These are phyloP conservation scores for Kodamaea sagamina DNA, from an alignment of 805 yeast species.

Conservation along the genomic window DNA sequence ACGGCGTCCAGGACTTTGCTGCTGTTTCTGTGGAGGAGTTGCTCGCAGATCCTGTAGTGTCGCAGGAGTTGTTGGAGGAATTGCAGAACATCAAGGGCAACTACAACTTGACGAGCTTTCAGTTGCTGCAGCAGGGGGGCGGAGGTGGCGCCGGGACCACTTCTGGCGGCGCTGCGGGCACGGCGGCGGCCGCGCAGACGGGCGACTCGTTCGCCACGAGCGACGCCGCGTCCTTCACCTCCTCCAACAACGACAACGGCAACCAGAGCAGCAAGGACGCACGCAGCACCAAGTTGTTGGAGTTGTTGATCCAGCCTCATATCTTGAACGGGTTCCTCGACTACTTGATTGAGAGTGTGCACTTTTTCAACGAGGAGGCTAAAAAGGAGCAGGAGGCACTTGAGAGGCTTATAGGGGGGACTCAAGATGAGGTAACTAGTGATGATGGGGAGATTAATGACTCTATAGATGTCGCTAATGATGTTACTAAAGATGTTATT, in stretches of 20 bases:
- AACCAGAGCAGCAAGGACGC: constrained; percentile 33
- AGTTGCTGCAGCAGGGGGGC: constrained; percentile 29
- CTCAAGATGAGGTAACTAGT: too few species aligned
- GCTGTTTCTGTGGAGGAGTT: constrained; percentile 36
- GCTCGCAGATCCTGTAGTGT: constrained; percentile 33
- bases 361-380: constrained; percentile 38
- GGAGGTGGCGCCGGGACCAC: constrained; percentile 15
- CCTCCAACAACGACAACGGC: constrained; percentile 32
- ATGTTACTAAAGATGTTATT: too few species aligned
- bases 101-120: constrained; percentile 29
- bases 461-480: too few species aligned
- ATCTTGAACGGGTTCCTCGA: constrained; percentile 68
- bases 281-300: constrained; percentile 59
- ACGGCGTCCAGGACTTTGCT: constrained; percentile 35
- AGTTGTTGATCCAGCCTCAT: constrained; percentile 77
- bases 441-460: too few species aligned
- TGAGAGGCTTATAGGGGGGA: constrained; percentile 19
- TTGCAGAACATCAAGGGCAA: constrained; percentile 38
- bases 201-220: constrained; percentile 10
- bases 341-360: constrained; percentile 57
- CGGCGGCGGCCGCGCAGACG: too few species aligned
- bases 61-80: constrained; percentile 42
- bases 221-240: constrained; percentile 37
- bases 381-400: constrained; percentile 26
- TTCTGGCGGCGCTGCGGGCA: constrained; percentile 11